A percentile compares a stretch with the other conserved stretches of the same genome.
Conservation (phyloP, 2,329 filamentous ascomycete genomes). For the Pseudocercospora ulei region DNA sequence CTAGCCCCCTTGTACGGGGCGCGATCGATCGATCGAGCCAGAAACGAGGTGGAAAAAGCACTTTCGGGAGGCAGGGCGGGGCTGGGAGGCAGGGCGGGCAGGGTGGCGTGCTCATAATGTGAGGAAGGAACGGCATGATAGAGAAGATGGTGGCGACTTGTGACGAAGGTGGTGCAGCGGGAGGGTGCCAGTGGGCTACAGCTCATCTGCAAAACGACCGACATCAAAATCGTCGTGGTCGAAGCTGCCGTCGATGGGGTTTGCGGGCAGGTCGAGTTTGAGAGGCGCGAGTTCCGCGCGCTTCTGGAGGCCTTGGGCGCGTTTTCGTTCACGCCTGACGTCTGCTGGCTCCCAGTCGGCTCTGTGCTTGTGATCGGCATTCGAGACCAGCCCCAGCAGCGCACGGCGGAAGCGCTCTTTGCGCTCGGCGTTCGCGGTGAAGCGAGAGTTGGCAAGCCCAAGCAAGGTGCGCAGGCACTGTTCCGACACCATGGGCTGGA, state of each 20-base stretch:
- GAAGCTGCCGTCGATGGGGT: not conserved
- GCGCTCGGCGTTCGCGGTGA: constrained; percentile 57
- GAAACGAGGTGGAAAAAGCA: no score
- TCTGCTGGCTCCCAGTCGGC: constrained; percentile 37
- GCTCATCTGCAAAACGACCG: constrained; percentile 4
- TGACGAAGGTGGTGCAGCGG: no score
- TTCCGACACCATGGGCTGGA: constrained; percentile 52
- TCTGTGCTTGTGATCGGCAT: constrained; percentile 27
- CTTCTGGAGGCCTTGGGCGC: constrained; percentile 42
- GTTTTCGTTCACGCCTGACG: constrained; percentile 35
- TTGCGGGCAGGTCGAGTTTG: constrained; percentile 1
- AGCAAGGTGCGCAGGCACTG: constrained; percentile 60
- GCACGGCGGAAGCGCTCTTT: constrained; percentile 55
- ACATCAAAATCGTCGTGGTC: constrained; percentile 8
- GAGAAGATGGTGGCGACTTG: no score
- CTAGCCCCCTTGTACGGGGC: no score
- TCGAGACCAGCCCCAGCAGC: constrained; percentile 37
- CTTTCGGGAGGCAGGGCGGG: no score
- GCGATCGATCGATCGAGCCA: no score
- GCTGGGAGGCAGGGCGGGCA: no score
- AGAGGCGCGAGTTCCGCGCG: constrained; percentile 14
- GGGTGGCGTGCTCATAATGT: no score
- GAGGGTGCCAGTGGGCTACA: no score
- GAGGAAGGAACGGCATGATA: no score
- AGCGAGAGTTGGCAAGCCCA: constrained; percentile 62